Evolutionary conservation across 371 early-diverging fungal species (phyloP).

Genomic region (Nematocida sp.): DNA sequence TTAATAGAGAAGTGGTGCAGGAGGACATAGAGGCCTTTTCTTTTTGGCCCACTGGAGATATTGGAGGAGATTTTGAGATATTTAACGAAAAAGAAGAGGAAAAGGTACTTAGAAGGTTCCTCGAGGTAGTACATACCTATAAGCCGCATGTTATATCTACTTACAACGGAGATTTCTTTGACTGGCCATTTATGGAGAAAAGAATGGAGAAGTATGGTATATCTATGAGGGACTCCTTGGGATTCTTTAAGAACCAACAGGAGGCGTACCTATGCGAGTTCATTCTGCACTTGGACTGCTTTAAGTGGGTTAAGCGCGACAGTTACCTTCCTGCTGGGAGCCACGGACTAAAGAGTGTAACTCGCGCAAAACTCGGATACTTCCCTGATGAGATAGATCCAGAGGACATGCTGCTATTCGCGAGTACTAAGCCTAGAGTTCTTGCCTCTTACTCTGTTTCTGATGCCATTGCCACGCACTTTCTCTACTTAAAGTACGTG

Average conservation of each 20-base stretch:
- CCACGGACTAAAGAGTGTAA: conserved; percentile 89
- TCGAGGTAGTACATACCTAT: conserved; percentile 78
- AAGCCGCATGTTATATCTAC: conserved; percentile 87
- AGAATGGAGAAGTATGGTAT: conserved; percentile 66
- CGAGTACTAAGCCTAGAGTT: conserved; percentile 83
- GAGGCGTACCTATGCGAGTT: conserved; percentile 67
- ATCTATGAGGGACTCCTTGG: conserved; percentile 72
- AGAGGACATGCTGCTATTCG: conserved; percentile 89
- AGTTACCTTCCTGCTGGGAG: conserved; percentile 92
- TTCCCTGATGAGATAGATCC: conserved; percentile 97
- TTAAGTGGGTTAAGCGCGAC: conserved; percentile 97
- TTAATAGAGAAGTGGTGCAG: conserved; percentile 87
- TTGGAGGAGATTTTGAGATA: conserved; percentile 84
- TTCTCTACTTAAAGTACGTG: conserved; percentile 96
- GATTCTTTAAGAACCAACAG: conserved; percentile 71
- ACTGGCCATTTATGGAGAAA: conserved; percentile 94
- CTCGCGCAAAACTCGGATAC: conserved; percentile 89
- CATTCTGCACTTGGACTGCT: conserved; percentile 95
- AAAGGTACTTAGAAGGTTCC: conserved; percentile 76
- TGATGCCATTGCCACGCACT: conserved; percentile 98
- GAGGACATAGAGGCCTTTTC: conserved; percentile 93
- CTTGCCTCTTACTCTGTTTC: conserved; percentile 97
- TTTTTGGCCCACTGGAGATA: conserved; percentile 86
- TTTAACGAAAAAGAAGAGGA: conserved; percentile 87
- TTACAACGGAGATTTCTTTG: conserved; percentile 98